Conservation (phyloP, 225 moss, liverwort and hornwort species). For the Rhytidiadelphus loreus region DNA sequence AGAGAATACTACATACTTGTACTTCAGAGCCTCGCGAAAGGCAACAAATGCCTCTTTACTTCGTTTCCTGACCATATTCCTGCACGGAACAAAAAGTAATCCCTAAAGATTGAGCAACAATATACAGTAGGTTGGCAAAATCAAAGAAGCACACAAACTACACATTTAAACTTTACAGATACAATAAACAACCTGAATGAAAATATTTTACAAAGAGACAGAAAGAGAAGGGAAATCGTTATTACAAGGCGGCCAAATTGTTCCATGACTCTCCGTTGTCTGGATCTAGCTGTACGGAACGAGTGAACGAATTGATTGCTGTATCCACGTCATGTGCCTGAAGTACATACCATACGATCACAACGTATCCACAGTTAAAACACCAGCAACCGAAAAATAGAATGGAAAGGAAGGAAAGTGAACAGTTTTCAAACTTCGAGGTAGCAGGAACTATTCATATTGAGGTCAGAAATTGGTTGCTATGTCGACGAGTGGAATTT, state of each 20-base stretch:
- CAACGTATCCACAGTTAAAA: background rate
- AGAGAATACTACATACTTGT: constrained; percentile 37
- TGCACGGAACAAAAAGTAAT: constrained; percentile 6
- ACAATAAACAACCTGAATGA: background rate
- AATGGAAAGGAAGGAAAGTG: background rate
- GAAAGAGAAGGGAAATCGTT: background rate
- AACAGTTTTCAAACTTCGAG: background rate
- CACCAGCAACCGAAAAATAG: background rate
- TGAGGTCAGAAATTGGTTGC: background rate
- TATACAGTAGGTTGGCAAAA: background rate
- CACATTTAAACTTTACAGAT: background rate
- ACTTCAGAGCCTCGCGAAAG: constrained; percentile 89
- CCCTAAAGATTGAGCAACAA: background rate
- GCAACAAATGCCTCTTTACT: constrained; percentile 95
- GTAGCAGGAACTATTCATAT: background rate
- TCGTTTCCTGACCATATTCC: constrained; percentile 87
- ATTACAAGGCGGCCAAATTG: constrained; percentile 91
- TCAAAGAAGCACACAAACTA: background rate
- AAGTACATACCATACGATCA: background rate
- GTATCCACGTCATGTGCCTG: constrained; percentile 77
- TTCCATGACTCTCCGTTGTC: constrained; percentile 99
- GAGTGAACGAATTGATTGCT: constrained; percentile 74
- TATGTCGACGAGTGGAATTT: background rate
- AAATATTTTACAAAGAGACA: background rate
- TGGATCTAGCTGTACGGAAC: constrained; percentile 90